Percentiles rank a stretch among this genome's conserved stretches.
These are phyloP conservation scores for Phytopythium montanum DNA, from an alignment of 352 stramenopile species.

Conservation along the genomic window DNA sequence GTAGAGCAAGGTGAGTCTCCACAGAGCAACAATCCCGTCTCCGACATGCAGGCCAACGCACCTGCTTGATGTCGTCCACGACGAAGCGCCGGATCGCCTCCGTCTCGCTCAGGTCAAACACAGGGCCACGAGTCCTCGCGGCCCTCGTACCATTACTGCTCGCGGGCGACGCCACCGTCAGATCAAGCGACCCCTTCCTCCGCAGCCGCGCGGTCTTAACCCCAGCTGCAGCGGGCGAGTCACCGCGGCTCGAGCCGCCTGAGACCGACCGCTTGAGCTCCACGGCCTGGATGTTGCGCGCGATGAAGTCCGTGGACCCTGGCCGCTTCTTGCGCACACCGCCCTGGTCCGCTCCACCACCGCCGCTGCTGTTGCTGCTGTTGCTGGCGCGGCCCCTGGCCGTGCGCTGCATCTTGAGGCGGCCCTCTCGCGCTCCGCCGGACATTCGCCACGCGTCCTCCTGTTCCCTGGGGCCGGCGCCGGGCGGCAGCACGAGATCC, in stretches of 20 bases:
- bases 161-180: not conserved
- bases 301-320: conserved; percentile 33
- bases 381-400: conserved; percentile 30
- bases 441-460: not conserved
- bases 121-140: conserved; percentile 4
- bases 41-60: conserved; percentile 13
- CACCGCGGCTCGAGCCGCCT: conserved; percentile 15
- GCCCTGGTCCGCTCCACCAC: not conserved
- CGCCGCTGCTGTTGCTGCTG: conserved; percentile 14
- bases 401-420: conserved; percentile 43
- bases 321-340: conserved; percentile 20
- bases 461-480: not conserved
- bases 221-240: conserved; percentile 18
- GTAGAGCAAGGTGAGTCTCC: conserved; percentile 3
- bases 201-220: not conserved
- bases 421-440: not conserved
- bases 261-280: conserved; percentile 34
- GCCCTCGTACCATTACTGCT: not conserved
- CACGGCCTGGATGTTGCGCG: conserved; percentile 32
- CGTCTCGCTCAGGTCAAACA: conserved; percentile 55
- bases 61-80: conserved; percentile 63
- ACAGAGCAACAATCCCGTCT: not conserved
- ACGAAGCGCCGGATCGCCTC: conserved; percentile 63
- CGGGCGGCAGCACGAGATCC: conserved; percentile 41
- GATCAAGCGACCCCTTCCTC: conserved; percentile 29